Percentiles rank a stretch among this genome's conserved stretches.
These are phyloP conservation scores for Isatis lusitanica DNA, from an alignment of 441 rosid species.

Conservation along the genomic window DNA sequence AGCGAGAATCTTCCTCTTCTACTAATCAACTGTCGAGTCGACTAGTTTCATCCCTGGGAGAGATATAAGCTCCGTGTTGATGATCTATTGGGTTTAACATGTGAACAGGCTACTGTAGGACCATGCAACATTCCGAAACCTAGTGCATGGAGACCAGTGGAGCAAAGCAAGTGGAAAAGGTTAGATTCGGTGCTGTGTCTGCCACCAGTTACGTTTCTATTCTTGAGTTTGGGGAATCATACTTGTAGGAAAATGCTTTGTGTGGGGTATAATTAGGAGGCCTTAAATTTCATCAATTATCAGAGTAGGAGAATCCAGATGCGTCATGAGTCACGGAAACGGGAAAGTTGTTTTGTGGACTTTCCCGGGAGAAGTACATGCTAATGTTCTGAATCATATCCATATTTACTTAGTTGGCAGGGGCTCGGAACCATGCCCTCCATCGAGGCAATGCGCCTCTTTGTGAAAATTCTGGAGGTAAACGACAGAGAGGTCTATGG, in stretches of 20 bases:
- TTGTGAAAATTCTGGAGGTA: constrained; percentile 98
- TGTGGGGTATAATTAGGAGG: background rate
- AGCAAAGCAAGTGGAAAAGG: constrained; percentile 98
- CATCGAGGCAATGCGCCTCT: constrained; percentile 99
- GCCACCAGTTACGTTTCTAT: constrained; percentile 4
- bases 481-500: constrained; percentile 20
- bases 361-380: background rate
- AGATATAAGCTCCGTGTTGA: constrained; percentile 5
- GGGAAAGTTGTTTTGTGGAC: background rate
- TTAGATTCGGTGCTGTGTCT: constrained; percentile 36
- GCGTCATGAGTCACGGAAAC: background rate
- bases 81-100: constrained; percentile 17
- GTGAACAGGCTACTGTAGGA: constrained; percentile 78
- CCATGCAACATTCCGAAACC: constrained; percentile 88
- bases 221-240: constrained; percentile 21
- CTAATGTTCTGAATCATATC: constrained; percentile 15
- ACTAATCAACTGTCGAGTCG: background rate
- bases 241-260: constrained; percentile 1
- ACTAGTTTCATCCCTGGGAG: background rate
- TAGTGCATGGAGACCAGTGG: constrained; percentile 94
- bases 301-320: background rate
- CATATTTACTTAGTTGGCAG: constrained; percentile 73
- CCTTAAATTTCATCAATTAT: background rate
- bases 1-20: background rate
- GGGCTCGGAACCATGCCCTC: constrained; percentile 90